Base-by-base conservation (phyloP, 108 stramenopile species). In the Nitzschia putrida region DNA sequence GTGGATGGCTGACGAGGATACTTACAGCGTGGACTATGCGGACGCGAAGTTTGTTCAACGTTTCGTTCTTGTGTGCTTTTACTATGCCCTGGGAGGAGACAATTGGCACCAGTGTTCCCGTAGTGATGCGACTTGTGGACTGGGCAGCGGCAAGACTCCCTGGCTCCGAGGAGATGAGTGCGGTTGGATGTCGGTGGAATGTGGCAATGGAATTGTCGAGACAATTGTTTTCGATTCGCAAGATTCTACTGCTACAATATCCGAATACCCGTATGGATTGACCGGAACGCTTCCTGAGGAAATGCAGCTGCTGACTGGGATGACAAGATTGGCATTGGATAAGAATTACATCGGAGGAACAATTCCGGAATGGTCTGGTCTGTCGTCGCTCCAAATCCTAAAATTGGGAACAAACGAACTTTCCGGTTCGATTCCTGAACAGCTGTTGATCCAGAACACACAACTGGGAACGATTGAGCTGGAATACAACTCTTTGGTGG, bases 81-180 rank as follows among this genome's bases (percentile, higher is more conserved):
- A 81, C 39, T 81, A 72, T 44, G 34, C 76, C 0, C 53, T 65
- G 7, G 45, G 61, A 53, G 80, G 80, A 16, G 76, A 73, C 53
- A 39, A 57, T 14, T 81, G 80, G 80, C 9, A n/a, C 1, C 50
- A 34, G 2, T 72, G 77, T 53, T 22, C 24, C 23, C 55, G 55
- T 21, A 26, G 22, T 13, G 21, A 22, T 56, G 20, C 55, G 3
- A 56, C 24, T 26, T 56, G 55, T 56, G 55, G 55, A 3, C 13
- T 26, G 47, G 57, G 57, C 0, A 18, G 63, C 39, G 58, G 53
- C 16, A 29, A 45, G 2, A 66, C 66, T 13, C 50, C 26, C n/a
- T 76, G 75, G 75, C 38, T 76, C 16, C 56, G 50, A 34, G 63
- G 53, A n/a, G 51, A 78, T 29, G 77, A 72, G 55, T 78, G 77